Evolutionary conservation across 331 rosid species (phyloP).

Genomic region (Ulmus americana): DNA sequence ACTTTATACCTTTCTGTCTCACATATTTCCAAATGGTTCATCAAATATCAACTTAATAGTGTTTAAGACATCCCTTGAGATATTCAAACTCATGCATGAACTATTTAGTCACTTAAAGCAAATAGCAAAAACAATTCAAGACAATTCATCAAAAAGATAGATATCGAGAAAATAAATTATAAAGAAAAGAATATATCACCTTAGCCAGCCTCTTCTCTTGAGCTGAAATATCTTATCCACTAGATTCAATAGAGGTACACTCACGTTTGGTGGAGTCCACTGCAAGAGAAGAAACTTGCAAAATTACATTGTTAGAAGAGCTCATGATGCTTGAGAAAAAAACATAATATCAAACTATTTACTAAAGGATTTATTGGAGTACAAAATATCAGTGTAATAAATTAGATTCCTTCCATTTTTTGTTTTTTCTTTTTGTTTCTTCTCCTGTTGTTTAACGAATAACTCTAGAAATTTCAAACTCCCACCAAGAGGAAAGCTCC

Average conservation of each 20-base stretch:
- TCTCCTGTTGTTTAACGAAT: too few relatives aligned
- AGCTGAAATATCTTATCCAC: conserved; percentile 97
- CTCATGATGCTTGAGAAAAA: neutral
- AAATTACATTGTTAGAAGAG: neutral
- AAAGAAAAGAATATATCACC: conserved; percentile 43
- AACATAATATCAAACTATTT: neutral
- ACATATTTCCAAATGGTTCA: neutral
- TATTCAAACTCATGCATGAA: neutral
- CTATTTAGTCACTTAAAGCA: neutral
- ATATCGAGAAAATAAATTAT: conserved; percentile 3
- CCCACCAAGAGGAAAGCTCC: too few relatives aligned
- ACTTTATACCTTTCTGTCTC: neutral
- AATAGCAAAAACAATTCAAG: neutral
- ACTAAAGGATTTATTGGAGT: too few relatives aligned
- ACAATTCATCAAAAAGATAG: neutral
- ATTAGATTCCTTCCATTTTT: too few relatives aligned
- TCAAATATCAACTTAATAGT: neutral
- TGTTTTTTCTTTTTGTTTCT: too few relatives aligned
- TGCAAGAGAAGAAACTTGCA: conserved; percentile 37
- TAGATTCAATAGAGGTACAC: conserved; percentile 84
- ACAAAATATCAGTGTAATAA: too few relatives aligned
- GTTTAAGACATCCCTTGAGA: neutral
- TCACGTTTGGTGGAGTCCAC: conserved; percentile 95
- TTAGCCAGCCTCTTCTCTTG: conserved; percentile 97
- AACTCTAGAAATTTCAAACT: too few relatives aligned